These are phyloP conservation scores for Trypanosomatidae sp. DNA, from an alignment of 208 protist genomes.

Conservation along the genomic window DNA sequence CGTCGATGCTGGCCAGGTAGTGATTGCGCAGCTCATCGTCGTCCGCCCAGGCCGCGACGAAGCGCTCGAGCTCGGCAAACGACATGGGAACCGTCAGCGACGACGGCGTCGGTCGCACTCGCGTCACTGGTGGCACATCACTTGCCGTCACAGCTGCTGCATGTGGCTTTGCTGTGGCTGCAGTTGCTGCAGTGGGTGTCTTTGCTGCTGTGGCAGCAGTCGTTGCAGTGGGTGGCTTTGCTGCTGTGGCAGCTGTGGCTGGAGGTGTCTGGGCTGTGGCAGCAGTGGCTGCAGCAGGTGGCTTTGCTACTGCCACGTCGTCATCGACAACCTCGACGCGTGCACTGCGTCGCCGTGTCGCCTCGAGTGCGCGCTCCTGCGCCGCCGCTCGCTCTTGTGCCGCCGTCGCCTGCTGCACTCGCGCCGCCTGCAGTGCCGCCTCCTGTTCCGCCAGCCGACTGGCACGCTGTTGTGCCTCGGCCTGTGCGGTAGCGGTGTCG, in stretches of 20 bases:
- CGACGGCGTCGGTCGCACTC: no score
- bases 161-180: no score
- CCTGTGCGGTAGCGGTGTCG: background rate
- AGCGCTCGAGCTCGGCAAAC: constrained; percentile 82
- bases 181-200: background rate
- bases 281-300: background rate
- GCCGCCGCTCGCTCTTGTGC: no score
- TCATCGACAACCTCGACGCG: background rate
- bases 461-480: background rate
- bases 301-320: background rate
- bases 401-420: background rate
- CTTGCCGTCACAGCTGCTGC: no score
- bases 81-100: constrained; percentile 52
- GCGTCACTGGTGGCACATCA: background rate
- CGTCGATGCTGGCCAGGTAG: constrained; percentile 53
- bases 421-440: background rate
- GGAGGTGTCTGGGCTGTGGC: background rate
- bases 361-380: no score
- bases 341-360: background rate
- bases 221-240: background rate
- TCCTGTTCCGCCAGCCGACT: background rate
- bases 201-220: background rate
- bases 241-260: background rate
- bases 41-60: constrained; percentile 37
- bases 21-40: constrained; percentile 50